Evolutionary conservation across 2,329 filamentous ascomycete species (phyloP), one percentile per base, ranked within the genome.

Genomic region (Verticillium longisporum): DNA sequence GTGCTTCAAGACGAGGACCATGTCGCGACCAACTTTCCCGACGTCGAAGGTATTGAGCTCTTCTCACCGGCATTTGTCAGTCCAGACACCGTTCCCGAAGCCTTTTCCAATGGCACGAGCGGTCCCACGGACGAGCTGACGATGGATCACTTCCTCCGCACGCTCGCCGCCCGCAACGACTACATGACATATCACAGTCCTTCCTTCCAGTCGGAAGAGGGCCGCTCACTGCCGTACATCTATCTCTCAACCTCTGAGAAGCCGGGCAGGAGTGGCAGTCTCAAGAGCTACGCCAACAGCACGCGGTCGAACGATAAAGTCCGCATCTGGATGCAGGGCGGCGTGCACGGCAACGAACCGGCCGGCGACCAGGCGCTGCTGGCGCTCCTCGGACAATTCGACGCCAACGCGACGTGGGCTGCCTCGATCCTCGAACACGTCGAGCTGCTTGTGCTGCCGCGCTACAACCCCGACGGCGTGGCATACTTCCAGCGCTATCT

Each of bases 391-490:
- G 72, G 70, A 1, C 70, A 71, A 9, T 67, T 73, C 10, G 66
- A 72, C 18, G 67, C 64, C 32, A 64, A 73, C 1, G 58, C 66
- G 0, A 65, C 67, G 10, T 73, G 72, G 72, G 70, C 72, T 0
- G 38, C 62, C 0, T 67, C 64, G 2, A 50, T 73, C 0, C 68
- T 73, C 0, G 61, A 68, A 15, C 66, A 70, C 2, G 61, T 70
- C 0, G 72, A 73, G 6, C 66, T 73, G 1, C 56, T 73, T 11
- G 55, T 73, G 13, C 50, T 73, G 6, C 72, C 70, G 0, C 66
- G 72, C 0, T 73, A 73, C 26, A 73, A 73, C 34, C 70, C 71
- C 0, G 72, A 73, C 15, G 72, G 72, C 1, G 68, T 72, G 2
- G 69, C 65, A 26, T 73, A 73, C 60, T 73, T 73, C 62, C 72